Conservation (phyloP, 352 stramenopile species). For the Pythium rishiriense region DNA sequence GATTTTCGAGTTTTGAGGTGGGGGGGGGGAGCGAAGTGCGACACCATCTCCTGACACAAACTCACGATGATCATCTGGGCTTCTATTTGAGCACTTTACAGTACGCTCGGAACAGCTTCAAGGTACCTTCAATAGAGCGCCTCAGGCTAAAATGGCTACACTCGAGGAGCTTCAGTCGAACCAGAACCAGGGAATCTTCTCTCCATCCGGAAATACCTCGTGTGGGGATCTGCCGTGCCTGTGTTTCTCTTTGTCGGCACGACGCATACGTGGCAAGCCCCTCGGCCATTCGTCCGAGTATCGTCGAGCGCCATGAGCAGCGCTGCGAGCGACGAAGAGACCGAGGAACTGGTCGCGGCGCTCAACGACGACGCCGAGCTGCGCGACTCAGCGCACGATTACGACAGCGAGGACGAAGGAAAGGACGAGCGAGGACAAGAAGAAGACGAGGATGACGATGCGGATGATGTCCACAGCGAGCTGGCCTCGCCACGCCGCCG, state of each 20-base stretch:
- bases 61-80: background rate
- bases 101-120: conserved; percentile 16
- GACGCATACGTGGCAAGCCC: too few relatives aligned
- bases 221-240: background rate
- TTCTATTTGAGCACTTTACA: conserved; percentile 18
- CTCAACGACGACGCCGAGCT: conserved; percentile 16
- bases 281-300: background rate
- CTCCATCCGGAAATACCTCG: background rate
- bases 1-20: too few relatives aligned
- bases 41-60: conserved; percentile 9
- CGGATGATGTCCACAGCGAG: background rate
- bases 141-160: conserved; percentile 25
- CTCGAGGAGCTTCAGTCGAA: background rate
- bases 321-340: conserved; percentile 22
- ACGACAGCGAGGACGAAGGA: background rate
- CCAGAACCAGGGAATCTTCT: too few relatives aligned
- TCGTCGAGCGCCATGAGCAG: conserved; percentile 3
- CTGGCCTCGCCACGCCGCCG: conserved; percentile 1
- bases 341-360: conserved; percentile 21
- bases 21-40: background rate
- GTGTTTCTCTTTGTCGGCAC: background rate
- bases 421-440: background rate
- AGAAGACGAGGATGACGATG: background rate
- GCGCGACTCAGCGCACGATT: background rate
- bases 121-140: conserved; percentile 21